Conservation (phyloP, 192 early-diverging fungal genomes). For the Backusella mclennaniae region DNA sequence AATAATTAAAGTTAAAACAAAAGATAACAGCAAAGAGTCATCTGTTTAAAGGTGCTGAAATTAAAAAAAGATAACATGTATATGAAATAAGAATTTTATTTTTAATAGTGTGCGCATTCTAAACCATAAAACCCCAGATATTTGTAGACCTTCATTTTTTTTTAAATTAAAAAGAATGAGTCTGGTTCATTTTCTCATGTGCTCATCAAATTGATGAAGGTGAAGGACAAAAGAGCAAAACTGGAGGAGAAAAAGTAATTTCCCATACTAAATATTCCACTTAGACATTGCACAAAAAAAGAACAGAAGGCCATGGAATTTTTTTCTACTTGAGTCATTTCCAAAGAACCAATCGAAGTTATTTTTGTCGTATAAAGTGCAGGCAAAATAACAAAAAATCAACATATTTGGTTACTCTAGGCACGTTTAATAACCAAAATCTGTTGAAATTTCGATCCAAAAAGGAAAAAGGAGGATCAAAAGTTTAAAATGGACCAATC, state of each 20-base stretch:
- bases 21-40: background rate
- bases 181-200: background rate
- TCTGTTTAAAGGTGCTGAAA: background rate
- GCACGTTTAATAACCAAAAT: background rate
- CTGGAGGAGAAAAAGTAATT: background rate
- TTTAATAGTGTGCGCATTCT: no score
- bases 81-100: no score
- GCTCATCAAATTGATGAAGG: background rate
- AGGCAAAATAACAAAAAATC: background rate
- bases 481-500: conserved; percentile 2
- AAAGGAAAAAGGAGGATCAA: conserved; percentile 2
- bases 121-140: background rate
- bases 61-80: background rate
- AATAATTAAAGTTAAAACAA: background rate
- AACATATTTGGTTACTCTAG: background rate
- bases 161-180: background rate
- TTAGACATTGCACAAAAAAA: background rate
- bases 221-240: background rate
- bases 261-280: background rate
- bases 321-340: background rate
- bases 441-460: background rate
- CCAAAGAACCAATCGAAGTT: background rate
- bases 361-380: background rate
- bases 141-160: background rate
- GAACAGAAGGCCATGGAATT: background rate